Evolutionary conservation across 352 stramenopile genomes (phyloP), one percentile per base, ranked within the genome.

Genomic region (Halophytophthora batemanensis): DNA sequence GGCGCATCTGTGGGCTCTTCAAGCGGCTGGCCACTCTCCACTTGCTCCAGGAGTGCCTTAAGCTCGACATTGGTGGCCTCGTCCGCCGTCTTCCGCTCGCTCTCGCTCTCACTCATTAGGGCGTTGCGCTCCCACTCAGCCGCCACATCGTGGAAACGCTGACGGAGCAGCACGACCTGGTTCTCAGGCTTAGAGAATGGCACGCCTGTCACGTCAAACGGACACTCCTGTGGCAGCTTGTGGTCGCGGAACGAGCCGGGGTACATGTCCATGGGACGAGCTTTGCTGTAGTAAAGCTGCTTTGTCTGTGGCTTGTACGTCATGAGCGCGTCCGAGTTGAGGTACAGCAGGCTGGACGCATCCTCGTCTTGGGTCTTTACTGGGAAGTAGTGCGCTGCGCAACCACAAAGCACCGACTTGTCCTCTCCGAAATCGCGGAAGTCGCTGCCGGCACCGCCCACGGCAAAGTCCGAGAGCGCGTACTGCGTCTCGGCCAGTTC

Each of bases 401-500:
- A 60, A 29, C 74, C 74, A 49, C 74, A 85, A n/a, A 82, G 39
- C 10, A 66, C 46, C 6, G 50, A 61, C 13, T 69, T 65, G 14
- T 65, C 46, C 19, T 64, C 49, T 11, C 60, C 56, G 1, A 68
- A 28, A 12, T 59, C 31, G 14, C 53, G 57, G n/a, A 56, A 40
- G 22, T 82, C 68, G 3, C 21, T 55, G 42, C 68, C 74, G 44
- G 71, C 59, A 18, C 59, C 53, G 45, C 72, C 75, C 14, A 83
- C 67, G 1, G 37, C 69, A 34, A 70, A 80, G 29, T 83, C 66
- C 1, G 72, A 83, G 28, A 86, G 74, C 8, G 48, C 41, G 41
- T 80, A 86, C 22, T 68, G 44, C 17, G 72, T 69, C 45, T 86
- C 72, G 7, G 75, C 71, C 4, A 86, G 50, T 42, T 86, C 73